These are phyloP conservation scores for Arachnomyces sp. DNA, from an alignment of 2,329 filamentous ascomycete species.

Conservation along the genomic window DNA sequence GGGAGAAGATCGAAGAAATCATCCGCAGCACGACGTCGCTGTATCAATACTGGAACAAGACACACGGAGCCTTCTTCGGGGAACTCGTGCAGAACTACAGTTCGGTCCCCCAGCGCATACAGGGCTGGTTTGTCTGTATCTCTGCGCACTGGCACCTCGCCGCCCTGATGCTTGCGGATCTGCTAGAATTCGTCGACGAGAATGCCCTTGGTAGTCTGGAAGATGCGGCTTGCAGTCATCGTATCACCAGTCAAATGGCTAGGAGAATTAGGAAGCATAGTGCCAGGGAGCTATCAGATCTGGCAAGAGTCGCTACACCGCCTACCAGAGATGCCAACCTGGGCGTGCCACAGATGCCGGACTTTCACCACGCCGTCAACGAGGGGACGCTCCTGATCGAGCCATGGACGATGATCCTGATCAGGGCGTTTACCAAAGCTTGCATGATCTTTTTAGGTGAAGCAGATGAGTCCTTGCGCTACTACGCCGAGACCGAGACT, in stretches of 20 bases:
- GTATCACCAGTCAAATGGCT: too few species aligned
- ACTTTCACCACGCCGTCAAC: conserved; percentile 47
- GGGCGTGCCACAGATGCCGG: conserved; percentile 12
- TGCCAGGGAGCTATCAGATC: too few species aligned
- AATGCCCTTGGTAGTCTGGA: conserved; percentile 13
- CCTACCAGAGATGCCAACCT: too few species aligned
- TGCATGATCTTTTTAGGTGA: conserved; percentile 34
- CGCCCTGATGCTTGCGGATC: conserved; percentile 47
- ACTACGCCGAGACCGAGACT: conserved; percentile 10
- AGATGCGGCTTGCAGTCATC: too few species aligned
- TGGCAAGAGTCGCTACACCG: too few species aligned
- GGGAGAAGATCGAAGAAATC: conserved; percentile 39
- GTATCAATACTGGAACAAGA: conserved; percentile 48
- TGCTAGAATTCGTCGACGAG: conserved; percentile 44
- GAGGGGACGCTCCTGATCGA: conserved; percentile 51
- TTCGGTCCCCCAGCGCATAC: conserved; percentile 44
- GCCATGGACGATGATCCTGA: conserved; percentile 51
- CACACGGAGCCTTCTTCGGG: conserved; percentile 45
- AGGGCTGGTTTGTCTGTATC: conserved; percentile 53
- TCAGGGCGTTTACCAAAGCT: conserved; percentile 46
- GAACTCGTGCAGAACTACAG: conserved; percentile 46
- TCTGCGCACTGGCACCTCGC: conserved; percentile 52
- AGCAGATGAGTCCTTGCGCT: conserved; percentile 19
- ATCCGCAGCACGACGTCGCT: conserved; percentile 43
- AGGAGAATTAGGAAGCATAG: too few species aligned